These are phyloP conservation scores for Medicago ruthenica DNA, from an alignment of 306 rosid genomes.

Conservation along the genomic window DNA sequence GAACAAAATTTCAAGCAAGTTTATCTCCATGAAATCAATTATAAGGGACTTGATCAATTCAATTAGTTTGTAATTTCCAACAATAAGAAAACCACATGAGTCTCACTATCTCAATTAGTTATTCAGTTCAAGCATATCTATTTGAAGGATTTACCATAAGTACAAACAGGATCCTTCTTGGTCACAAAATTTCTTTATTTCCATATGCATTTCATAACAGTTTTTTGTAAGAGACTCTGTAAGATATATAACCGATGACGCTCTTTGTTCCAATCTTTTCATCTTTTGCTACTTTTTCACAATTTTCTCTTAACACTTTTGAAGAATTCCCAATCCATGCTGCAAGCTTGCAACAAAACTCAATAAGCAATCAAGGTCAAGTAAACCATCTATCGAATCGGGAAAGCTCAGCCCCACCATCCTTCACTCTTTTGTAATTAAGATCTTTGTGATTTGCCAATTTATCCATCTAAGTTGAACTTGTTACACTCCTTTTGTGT, in stretches of 20 bases:
- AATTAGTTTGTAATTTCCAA: slow-evolving; percentile 21
- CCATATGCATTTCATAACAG: neutral
- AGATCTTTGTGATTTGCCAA: neutral
- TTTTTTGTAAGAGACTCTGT: neutral
- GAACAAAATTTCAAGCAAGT: neutral
- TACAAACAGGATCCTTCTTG: neutral
- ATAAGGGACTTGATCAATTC: slow-evolving; percentile 23
- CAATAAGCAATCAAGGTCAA: neutral
- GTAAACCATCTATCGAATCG: neutral
- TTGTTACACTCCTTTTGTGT: neutral
- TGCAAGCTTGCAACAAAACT: neutral
- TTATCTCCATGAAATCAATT: slow-evolving; percentile 2
- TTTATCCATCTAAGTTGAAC: neutral
- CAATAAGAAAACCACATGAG: slow-evolving; percentile 12
- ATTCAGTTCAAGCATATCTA: slow-evolving; percentile 1
- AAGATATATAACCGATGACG: neutral
- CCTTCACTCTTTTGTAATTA: neutral
- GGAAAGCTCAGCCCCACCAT: neutral
- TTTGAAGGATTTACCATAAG: neutral
- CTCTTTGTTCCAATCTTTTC: neutral
- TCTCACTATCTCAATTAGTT: slow-evolving; percentile 4
- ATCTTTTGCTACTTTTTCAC: slow-evolving; percentile 11
- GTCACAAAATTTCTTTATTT: neutral
- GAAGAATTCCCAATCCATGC: neutral
- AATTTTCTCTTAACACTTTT: neutral